Percentiles rank a stretch among this genome's conserved stretches.
These are phyloP conservation scores for Candida montana DNA, from an alignment of 805 yeast genomes.

Conservation along the genomic window DNA sequence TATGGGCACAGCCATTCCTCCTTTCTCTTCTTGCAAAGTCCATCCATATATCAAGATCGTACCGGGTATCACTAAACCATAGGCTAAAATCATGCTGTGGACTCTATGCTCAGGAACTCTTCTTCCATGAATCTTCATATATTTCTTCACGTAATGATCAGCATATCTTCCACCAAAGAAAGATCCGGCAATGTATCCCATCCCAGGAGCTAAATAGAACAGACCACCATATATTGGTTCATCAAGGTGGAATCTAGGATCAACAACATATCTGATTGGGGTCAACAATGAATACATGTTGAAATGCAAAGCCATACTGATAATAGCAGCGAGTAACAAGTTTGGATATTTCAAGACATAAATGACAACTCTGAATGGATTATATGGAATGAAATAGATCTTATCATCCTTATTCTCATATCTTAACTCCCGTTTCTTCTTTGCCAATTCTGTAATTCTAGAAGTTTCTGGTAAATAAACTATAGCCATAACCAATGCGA, in stretches of 20 bases:
- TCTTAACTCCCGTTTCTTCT: constrained; percentile 24
- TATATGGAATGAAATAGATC: constrained; percentile 13
- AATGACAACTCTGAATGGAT: constrained; percentile 1
- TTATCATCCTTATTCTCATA: constrained; percentile 39
- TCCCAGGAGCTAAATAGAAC: constrained; percentile 53
- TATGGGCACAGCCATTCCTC: constrained; percentile 53
- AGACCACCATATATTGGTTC: constrained; percentile 46
- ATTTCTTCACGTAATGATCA: constrained; percentile 40
- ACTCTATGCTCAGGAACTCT: constrained; percentile 51
- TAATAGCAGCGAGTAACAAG: constrained; percentile 40
- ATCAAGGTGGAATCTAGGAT: constrained; percentile 46
- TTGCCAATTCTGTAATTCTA: constrained; percentile 26
- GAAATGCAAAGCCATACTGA: constrained; percentile 37
- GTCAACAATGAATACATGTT: constrained; percentile 49
- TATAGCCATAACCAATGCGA: constrained; percentile 30
- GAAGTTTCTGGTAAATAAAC: constrained; percentile 44
- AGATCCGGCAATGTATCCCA: constrained; percentile 48
- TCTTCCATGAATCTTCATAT: constrained; percentile 32
- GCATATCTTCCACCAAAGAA: constrained; percentile 49
- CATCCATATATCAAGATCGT: constrained; percentile 49
- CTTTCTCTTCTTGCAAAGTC: constrained; percentile 41
- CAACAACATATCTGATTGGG: constrained; percentile 50
- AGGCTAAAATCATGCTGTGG: constrained; percentile 33
- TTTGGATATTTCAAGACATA: constrained; percentile 38
- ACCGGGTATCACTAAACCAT: constrained; percentile 38